Conservation (phyloP, 2,329 filamentous ascomycete species). For the Lachnellula arida region DNA sequence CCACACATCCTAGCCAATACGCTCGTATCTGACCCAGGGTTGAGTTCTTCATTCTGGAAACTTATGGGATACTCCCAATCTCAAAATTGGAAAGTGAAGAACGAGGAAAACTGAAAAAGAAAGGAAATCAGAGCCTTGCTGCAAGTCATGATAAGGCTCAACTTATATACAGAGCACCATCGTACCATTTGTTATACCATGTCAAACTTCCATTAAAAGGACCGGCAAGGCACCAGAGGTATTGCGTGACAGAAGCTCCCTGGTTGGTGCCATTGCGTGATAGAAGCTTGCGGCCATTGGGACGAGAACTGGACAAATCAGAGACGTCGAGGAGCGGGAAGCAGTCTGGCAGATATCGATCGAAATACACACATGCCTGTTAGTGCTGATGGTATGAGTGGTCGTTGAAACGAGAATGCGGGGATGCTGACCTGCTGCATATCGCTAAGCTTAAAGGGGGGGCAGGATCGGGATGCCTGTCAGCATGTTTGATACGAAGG, state of each 20-base stretch:
- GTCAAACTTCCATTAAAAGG: no score
- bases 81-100: no score
- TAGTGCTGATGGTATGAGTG: no score
- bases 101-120: no score
- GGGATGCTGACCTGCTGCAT: background rate
- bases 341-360: background rate
- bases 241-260: no score
- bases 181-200: background rate
- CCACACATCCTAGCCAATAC: conserved; percentile 47
- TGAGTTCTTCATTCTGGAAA: conserved; percentile 17
- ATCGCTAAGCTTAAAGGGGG: background rate
- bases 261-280: background rate
- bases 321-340: background rate
- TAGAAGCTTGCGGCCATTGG: background rate
- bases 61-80: no score
- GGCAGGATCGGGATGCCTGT: background rate
- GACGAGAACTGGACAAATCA: background rate
- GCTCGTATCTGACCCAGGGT: conserved; percentile 39
- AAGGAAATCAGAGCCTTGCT: no score
- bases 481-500: background rate
- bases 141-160: no score
- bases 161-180: no score
- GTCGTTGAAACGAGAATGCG: no score
- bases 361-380: background rate
- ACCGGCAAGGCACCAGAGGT: no score